These are phyloP conservation scores for Beta lomatogona DNA, from an alignment of 179 eudicot species.

Conservation along the genomic window DNA sequence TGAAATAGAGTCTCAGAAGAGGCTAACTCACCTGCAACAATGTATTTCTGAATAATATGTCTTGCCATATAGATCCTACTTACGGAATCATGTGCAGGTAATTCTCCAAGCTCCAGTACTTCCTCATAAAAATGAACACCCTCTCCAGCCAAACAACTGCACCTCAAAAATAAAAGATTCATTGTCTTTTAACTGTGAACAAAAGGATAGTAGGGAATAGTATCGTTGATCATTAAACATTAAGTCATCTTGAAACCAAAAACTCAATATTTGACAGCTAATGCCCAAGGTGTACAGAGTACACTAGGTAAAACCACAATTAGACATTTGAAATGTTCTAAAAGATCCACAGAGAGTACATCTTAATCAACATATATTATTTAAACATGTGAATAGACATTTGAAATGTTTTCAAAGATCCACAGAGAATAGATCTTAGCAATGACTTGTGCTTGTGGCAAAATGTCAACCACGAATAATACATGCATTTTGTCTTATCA, in stretches of 20 bases:
- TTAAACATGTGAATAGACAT: no score
- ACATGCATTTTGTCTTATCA: no score
- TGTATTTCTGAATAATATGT: constrained; percentile 75
- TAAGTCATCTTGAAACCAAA: not conserved
- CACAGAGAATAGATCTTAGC: no score
- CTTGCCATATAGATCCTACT: constrained; percentile 91
- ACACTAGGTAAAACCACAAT: not conserved
- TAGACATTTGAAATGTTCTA: not conserved
- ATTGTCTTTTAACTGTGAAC: not conserved
- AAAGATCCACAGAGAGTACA: not conserved
- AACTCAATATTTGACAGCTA: not conserved
- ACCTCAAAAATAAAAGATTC: constrained; percentile 19
- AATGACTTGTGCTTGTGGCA: no score
- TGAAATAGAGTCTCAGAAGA: not conserved
- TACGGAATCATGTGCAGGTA: constrained; percentile 60
- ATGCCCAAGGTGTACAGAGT: not conserved
- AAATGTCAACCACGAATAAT: no score
- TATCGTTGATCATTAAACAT: not conserved
- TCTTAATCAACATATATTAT: not conserved
- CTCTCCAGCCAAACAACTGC: constrained; percentile 94
- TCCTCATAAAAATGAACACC: constrained; percentile 85
- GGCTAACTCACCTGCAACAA: constrained; percentile 54
- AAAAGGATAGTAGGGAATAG: not conserved
- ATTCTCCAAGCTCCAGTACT: constrained; percentile 69
- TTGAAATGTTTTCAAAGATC: no score